These are phyloP conservation scores for Talaromyces sp. DNA, from an alignment of 2,329 filamentous ascomycete species.

Conservation along the genomic window DNA sequence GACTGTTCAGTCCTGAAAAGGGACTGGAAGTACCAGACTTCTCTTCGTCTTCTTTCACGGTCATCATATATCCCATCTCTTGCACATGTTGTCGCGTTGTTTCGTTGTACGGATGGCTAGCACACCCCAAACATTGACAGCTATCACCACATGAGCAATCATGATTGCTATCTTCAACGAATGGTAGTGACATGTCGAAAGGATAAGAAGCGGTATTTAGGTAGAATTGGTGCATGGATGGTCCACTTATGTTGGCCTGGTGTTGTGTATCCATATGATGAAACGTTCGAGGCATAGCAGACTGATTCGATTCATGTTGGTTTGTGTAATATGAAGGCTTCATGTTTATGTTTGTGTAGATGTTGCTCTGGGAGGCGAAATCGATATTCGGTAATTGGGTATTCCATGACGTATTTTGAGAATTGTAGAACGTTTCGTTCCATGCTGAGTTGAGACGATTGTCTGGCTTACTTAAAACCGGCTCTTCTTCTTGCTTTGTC, in stretches of 20 bases:
- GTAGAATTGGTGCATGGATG: slow-evolving; percentile 16
- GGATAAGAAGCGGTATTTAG: slow-evolving; percentile 17
- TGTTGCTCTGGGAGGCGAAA: slow-evolving; percentile 23
- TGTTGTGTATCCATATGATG: background rate
- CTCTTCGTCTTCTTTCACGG: slow-evolving; percentile 31
- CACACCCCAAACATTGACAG: slow-evolving; percentile 47
- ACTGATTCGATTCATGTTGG: slow-evolving; percentile 15
- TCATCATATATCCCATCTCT: slow-evolving; percentile 45
- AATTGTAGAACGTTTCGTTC: background rate
- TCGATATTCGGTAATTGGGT: background rate
- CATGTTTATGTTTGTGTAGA: slow-evolving; percentile 19
- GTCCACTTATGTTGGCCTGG: background rate
- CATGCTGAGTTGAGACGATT: background rate
- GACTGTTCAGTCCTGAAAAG: slow-evolving; percentile 21
- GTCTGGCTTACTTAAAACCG: background rate
- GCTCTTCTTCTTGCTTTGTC: background rate
- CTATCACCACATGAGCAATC: slow-evolving; percentile 44
- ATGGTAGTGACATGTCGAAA: slow-evolving; percentile 16
- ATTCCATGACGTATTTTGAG: slow-evolving; percentile 6
- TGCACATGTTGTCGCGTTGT: slow-evolving; percentile 46
- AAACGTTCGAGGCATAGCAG: slow-evolving; percentile 1
- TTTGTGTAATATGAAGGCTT: slow-evolving; percentile 24
- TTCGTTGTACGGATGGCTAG: slow-evolving; percentile 46
- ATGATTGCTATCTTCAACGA: slow-evolving; percentile 27
- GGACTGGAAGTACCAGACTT: slow-evolving; percentile 24